Conservation (phyloP, 2,329 filamentous ascomycete genomes). For the Endothia cerciana region DNA sequence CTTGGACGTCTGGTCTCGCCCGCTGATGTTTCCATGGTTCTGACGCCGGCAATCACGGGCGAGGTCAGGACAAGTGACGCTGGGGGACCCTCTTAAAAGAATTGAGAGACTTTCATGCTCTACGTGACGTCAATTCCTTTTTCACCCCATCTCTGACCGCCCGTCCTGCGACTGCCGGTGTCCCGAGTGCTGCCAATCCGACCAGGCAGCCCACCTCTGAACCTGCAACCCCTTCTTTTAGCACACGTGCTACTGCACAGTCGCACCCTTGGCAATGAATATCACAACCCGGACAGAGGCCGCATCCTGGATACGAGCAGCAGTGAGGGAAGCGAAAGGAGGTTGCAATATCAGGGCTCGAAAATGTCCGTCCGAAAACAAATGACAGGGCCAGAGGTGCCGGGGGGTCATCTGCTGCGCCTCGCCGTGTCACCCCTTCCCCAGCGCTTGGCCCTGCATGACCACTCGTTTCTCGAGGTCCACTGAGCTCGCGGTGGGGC, state of each 20-base stretch:
- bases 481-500: slow-evolving; percentile 7
- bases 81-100: neutral
- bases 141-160: neutral
- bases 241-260: neutral
- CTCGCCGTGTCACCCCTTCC: slow-evolving; percentile 3
- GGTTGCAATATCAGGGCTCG: neutral
- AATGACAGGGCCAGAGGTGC: slow-evolving; percentile 4
- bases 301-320: neutral
- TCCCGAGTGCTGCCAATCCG: neutral
- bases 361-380: neutral
- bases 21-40: too few relatives aligned
- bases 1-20: neutral
- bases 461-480: slow-evolving; percentile 6
- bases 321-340: neutral
- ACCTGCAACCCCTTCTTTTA: neutral
- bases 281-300: neutral
- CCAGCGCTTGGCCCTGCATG: slow-evolving; percentile 12
- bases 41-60: neutral
- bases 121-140: neutral
- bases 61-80: neutral
- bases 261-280: neutral
- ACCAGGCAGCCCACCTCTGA: neutral
- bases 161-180: neutral
- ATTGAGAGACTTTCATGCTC: too few relatives aligned
- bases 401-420: slow-evolving; percentile 4